phyloP scores from a whole-genome alignment of 2,329 filamentous ascomycete genomes.

The Fusarium sp. region DNA sequence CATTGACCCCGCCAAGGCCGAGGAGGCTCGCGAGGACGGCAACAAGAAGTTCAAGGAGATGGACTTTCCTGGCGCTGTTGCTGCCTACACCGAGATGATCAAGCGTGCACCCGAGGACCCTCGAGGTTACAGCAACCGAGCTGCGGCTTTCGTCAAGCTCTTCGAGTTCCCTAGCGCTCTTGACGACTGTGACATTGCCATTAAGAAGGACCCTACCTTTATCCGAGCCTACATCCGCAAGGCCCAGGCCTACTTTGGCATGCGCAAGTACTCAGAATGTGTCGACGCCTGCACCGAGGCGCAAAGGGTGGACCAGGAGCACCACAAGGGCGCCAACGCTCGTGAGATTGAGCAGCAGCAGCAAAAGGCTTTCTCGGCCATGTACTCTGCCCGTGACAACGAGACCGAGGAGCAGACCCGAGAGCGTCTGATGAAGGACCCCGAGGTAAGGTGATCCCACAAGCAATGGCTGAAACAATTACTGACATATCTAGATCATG shows the following conservation, averaged over 20 bases:
- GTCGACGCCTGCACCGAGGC: conserved; percentile 90
- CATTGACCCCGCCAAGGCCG: conserved; percentile 88
- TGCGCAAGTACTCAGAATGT: conserved; percentile 98
- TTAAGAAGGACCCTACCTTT: conserved; percentile 90
- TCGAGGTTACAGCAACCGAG: conserved; percentile 95
- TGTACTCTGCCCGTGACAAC: conserved; percentile 90
- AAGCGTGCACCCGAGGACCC: conserved; percentile 94
- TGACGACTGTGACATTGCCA: conserved; percentile 89
- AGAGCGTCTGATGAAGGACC: conserved; percentile 88
- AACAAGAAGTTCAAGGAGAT: conserved; percentile 97
- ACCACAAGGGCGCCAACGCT: conserved; percentile 76
- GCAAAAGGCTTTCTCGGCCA: conserved; percentile 88
- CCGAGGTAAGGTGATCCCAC: conserved; percentile 72
- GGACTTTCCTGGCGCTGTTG: conserved; percentile 94
- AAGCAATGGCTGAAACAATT: conserved; percentile 7
- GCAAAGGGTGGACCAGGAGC: conserved; percentile 74
- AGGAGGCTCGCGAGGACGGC: conserved; percentile 92
- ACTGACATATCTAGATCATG: conserved; percentile 71
- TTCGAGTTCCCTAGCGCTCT: conserved; percentile 95
- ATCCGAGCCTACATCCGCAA: conserved; percentile 97
- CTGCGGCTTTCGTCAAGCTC: conserved; percentile 95
- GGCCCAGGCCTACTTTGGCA: conserved; percentile 92
- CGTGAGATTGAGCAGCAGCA: conserved; percentile 94
- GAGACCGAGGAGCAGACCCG: conserved; percentile 97
- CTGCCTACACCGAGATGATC: conserved; percentile 94